Evolutionary conservation across 257 asterid genomes (phyloP).

Genomic region (Gentiana dahurica): DNA sequence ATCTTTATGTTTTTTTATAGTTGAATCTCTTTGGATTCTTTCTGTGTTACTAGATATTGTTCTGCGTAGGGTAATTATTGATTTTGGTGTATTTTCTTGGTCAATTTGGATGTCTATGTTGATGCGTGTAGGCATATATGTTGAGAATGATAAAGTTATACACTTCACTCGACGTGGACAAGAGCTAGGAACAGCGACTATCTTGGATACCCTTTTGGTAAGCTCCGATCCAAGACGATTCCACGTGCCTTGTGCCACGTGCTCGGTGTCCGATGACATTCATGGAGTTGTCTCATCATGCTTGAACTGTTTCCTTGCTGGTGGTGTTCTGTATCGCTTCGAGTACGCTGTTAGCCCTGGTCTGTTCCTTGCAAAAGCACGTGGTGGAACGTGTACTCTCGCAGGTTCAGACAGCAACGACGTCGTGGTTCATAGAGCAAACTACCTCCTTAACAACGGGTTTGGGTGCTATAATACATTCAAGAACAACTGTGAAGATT

Average conservation of each 20-base stretch:
- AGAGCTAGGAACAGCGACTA: slow-evolving; percentile 86
- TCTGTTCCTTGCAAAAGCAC: slow-evolving; percentile 73
- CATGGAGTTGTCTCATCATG: slow-evolving; percentile 85
- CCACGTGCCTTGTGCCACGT: slow-evolving; percentile 52
- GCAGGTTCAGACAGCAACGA: slow-evolving; percentile 58
- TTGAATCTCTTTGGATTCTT: too few relatives aligned
- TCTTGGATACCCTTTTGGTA: slow-evolving; percentile 52
- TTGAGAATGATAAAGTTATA: slow-evolving; percentile 69
- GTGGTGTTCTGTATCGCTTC: slow-evolving; percentile 75
- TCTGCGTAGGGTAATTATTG: too few relatives aligned
- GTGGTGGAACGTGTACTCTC: slow-evolving; percentile 92
- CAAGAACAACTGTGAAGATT: slow-evolving; percentile 92
- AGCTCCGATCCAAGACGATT: slow-evolving; percentile 67
- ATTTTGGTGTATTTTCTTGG: too few relatives aligned
- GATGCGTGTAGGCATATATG: slow-evolving; percentile 49
- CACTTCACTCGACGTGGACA: slow-evolving; percentile 96
- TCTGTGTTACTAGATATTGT: too few relatives aligned
- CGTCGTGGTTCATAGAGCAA: slow-evolving; percentile 63
- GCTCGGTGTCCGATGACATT: slow-evolving; percentile 39
- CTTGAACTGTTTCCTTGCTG: slow-evolving; percentile 84
- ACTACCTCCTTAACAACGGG: slow-evolving; percentile 65
- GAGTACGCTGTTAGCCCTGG: slow-evolving; percentile 74
- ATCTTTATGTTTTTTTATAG: neutral
- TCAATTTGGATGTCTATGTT: too few relatives aligned
- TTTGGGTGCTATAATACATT: slow-evolving; percentile 79